Evolutionary conservation across 139 green algal genomes (phyloP).

Genomic region (Closterium sp.): DNA sequence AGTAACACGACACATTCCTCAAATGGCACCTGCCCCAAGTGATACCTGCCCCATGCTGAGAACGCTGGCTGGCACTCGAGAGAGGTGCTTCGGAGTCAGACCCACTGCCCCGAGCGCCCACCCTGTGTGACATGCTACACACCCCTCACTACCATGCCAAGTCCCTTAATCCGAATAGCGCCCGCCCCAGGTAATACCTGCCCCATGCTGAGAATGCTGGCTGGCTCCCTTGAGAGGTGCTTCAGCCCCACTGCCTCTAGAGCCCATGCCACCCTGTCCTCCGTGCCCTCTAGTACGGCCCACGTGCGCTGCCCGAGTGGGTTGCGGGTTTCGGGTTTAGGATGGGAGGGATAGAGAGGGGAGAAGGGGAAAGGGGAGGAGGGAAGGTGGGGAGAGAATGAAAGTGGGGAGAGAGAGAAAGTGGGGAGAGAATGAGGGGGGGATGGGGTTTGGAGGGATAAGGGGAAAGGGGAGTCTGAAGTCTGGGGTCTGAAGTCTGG

Average conservation of each 20-base stretch:
- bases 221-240: not conserved
- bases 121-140: too few relatives aligned
- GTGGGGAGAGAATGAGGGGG: not conserved
- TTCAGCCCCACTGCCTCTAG: not conserved
- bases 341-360: not conserved
- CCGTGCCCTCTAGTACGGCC: slow-evolving; percentile 16
- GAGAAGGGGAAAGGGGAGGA: not conserved
- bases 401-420: too few relatives aligned
- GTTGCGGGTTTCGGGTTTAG: too few relatives aligned
- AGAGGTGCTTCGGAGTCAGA: not conserved
- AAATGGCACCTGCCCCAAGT: not conserved
- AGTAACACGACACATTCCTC: too few relatives aligned
- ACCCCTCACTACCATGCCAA: too few relatives aligned
- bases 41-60: slow-evolving; percentile 21
- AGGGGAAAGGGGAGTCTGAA: too few relatives aligned
- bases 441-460: not conserved
- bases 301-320: slow-evolving; percentile 6
- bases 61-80: not conserved
- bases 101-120: not conserved
- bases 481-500: too few relatives aligned
- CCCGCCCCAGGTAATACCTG: not conserved
- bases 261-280: not conserved
- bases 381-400: not conserved
- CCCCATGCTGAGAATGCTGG: slow-evolving; percentile 6
- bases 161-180: too few relatives aligned